These are phyloP conservation scores for Astrothelium macrocarpum DNA, from an alignment of 495 filamentous ascomycete genomes.

Conservation along the genomic window DNA sequence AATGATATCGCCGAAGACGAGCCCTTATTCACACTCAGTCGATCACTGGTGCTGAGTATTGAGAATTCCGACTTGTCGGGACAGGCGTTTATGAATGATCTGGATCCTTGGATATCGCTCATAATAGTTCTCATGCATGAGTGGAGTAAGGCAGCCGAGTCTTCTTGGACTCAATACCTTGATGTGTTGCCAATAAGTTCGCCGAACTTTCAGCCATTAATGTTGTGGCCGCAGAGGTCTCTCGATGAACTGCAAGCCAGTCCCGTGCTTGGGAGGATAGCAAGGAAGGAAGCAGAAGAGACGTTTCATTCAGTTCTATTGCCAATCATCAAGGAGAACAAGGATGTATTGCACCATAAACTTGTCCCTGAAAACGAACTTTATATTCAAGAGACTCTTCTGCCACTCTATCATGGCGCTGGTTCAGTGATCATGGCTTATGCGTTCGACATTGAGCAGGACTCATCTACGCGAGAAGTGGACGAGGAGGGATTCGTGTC, in stretches of 20 bases:
- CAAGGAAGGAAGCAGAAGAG: constrained; percentile 58
- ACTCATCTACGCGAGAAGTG: constrained; percentile 46
- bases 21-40: constrained; percentile 56
- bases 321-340: constrained; percentile 45
- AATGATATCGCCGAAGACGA: constrained; percentile 51
- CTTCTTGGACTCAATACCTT: constrained; percentile 72
- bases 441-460: constrained; percentile 69
- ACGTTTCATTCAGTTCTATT: constrained; percentile 55
- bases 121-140: constrained; percentile 79
- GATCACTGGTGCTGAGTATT: constrained; percentile 41
- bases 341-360: constrained; percentile 42
- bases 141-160: constrained; percentile 48
- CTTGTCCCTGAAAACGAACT: constrained; percentile 32
- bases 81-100: constrained; percentile 15
- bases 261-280: constrained; percentile 67
- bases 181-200: constrained; percentile 52
- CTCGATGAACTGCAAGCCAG: constrained; percentile 67
- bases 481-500: constrained; percentile 48
- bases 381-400: constrained; percentile 37
- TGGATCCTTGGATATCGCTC: constrained; percentile 50
- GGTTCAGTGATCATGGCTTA: constrained; percentile 89
- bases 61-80: constrained; percentile 28
- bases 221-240: constrained; percentile 77
- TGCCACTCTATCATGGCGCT: constrained; percentile 63
- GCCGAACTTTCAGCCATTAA: constrained; percentile 68